phyloP scores from a whole-genome alignment of 768 basidiomycete species.

The Lactarius sanguifluus region DNA sequence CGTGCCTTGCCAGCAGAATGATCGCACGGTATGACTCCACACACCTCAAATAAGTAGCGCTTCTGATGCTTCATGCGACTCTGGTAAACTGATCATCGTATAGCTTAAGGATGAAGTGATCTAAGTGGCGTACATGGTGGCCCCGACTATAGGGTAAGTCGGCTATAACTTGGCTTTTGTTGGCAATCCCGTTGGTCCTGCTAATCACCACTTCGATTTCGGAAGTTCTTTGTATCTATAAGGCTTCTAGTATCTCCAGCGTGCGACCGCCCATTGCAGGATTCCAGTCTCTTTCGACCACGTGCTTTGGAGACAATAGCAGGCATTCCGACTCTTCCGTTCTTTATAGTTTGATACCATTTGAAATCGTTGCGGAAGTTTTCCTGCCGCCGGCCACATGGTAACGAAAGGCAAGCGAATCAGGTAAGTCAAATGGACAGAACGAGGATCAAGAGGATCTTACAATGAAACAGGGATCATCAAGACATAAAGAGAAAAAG shows the following conservation, averaged over 20 bases:
- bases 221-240: neutral
- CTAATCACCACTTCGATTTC: slow-evolving; percentile 12
- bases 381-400: too few species aligned
- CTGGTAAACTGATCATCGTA: neutral
- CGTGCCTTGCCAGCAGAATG: neutral
- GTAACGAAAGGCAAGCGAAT: too few species aligned
- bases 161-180: neutral
- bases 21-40: too few species aligned
- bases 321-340: neutral
- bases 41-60: too few species aligned
- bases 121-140: neutral
- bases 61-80: neutral
- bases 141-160: neutral
- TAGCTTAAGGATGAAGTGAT: too few species aligned
- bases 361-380: neutral
- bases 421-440: too few species aligned
- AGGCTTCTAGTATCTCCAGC: neutral
- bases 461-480: too few species aligned
- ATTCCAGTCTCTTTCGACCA: neutral
- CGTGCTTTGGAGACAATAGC: neutral
- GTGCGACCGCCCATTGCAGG: too few species aligned
- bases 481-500: too few species aligned
- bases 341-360: neutral
- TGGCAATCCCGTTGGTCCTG: slow-evolving; percentile 1
- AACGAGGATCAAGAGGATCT: too few species aligned